phyloP scores from a whole-genome alignment of 192 early-diverging fungal genomes.

The Backusella parvicylindrica region DNA sequence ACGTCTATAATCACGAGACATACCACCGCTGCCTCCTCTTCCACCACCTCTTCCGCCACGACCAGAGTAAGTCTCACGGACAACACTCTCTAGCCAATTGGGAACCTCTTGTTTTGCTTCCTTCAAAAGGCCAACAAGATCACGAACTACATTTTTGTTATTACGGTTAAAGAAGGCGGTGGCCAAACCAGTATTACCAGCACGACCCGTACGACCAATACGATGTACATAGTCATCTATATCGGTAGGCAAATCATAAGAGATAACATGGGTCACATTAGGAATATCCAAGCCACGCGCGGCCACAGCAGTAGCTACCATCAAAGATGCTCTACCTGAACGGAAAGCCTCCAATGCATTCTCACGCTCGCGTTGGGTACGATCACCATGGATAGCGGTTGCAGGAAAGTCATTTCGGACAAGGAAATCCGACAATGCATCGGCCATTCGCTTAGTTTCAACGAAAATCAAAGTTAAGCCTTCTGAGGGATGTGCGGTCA shows the following conservation, averaged over 20 bases:
- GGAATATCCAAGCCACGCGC: slow-evolving; percentile 90
- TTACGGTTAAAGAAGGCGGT: slow-evolving; percentile 94
- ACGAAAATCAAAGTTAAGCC: slow-evolving; percentile 92
- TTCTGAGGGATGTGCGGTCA: slow-evolving; percentile 48
- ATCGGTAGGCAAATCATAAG: slow-evolving; percentile 94
- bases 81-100: slow-evolving; percentile 70
- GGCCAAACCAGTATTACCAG: slow-evolving; percentile 88
- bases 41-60: slow-evolving; percentile 28
- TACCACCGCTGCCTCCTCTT: slow-evolving; percentile 22
- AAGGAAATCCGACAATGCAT: slow-evolving; percentile 83
- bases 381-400: slow-evolving; percentile 95
- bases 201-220: slow-evolving; percentile 97
- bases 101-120: slow-evolving; percentile 97
- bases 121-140: slow-evolving; percentile 81
- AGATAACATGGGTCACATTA: slow-evolving; percentile 85
- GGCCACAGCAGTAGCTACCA: slow-evolving; percentile 97
- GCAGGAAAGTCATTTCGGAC: slow-evolving; percentile 77
- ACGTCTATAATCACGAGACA: slow-evolving; percentile 1
- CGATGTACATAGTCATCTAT: slow-evolving; percentile 99
- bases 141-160: slow-evolving; percentile 79
- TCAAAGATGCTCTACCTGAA: slow-evolving; percentile 72
- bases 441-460: slow-evolving; percentile 94
- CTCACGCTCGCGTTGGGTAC: slow-evolving; percentile 94
- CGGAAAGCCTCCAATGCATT: slow-evolving; percentile 86
- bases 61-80: slow-evolving; percentile 44